Percentiles rank a stretch among this genome's conserved stretches.
Conservation (phyloP, 2,329 filamentous ascomycete species). For the Neobulgaria alba region DNA sequence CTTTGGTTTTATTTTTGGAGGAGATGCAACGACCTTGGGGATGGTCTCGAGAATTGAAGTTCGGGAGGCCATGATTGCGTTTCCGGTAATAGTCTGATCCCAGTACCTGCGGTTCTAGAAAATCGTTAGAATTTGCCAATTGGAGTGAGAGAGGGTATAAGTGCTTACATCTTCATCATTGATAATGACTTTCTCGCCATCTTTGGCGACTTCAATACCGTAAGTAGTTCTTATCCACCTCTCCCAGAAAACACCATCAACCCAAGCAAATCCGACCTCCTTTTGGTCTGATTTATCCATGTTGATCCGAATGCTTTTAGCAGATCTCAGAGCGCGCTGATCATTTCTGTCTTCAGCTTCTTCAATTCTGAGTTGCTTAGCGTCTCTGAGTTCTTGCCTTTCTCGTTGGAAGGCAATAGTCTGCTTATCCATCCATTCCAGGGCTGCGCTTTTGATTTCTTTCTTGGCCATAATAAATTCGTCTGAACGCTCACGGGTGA, state of each 20-base stretch:
- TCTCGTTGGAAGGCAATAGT: constrained; percentile 86
- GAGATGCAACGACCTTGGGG: constrained; percentile 39
- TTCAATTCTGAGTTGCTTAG: constrained; percentile 91
- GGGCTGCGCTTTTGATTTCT: constrained; percentile 90
- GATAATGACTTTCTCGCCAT: constrained; percentile 89
- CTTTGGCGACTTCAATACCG: constrained; percentile 71
- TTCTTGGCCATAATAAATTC: constrained; percentile 70
- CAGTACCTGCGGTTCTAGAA: constrained; percentile 82
- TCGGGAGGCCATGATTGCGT: constrained; percentile 80
- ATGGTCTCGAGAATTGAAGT: constrained; percentile 33
- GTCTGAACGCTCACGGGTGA: constrained; percentile 71
- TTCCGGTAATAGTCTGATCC: constrained; percentile 84
- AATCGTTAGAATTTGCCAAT: constrained; percentile 29
- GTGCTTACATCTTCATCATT: constrained; percentile 89
- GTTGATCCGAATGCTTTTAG: constrained; percentile 85
- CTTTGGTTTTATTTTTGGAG: constrained; percentile 63
- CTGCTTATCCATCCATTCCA: constrained; percentile 98
- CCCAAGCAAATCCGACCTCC: constrained; percentile 92
- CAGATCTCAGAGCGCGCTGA: constrained; percentile 73
- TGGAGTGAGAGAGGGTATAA: not conserved
- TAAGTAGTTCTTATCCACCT: constrained; percentile 94
- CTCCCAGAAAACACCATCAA: constrained; percentile 95
- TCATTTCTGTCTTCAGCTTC: constrained; percentile 92
- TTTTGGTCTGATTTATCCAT: constrained; percentile 83
- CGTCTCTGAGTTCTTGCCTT: constrained; percentile 83